Conservation (phyloP, 306 rosid genomes). For the Malus fusca region DNA sequence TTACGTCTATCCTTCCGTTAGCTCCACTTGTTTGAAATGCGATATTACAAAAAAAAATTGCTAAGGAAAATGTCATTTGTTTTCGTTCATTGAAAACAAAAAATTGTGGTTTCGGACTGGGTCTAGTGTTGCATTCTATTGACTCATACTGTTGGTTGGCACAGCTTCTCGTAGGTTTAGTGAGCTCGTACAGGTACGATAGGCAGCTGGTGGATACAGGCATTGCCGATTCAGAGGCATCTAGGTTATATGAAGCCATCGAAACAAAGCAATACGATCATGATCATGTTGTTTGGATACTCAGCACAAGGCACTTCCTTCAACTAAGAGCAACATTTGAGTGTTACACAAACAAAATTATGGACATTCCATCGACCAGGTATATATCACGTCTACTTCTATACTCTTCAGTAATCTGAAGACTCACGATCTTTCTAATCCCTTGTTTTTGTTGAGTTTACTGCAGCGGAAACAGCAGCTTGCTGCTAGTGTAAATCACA, state of each 20-base stretch:
- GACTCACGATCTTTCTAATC: not conserved
- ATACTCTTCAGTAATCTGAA: not conserved
- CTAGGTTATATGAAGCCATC: conserved; percentile 58
- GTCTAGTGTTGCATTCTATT: conserved; percentile 2
- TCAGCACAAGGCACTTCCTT: conserved; percentile 71
- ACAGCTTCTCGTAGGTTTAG: conserved; percentile 69
- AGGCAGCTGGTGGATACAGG: conserved; percentile 45
- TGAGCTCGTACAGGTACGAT: conserved; percentile 77
- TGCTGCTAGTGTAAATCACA: no score
- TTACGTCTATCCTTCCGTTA: no score
- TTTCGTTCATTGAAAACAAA: not conserved
- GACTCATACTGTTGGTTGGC: conserved; percentile 1
- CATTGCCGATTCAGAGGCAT: conserved; percentile 55
- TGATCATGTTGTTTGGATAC: conserved; percentile 52
- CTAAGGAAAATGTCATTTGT: not conserved
- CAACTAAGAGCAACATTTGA: conserved; percentile 79
- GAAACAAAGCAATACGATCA: conserved; percentile 46
- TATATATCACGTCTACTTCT: conserved; percentile 16
- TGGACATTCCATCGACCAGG: conserved; percentile 59
- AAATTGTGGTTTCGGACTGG: not conserved
- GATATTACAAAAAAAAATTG: not conserved
- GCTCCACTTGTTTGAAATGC: not conserved
- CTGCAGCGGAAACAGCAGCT: no score
- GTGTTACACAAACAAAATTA: conserved; percentile 51
- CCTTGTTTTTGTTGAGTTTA: no score